These are phyloP conservation scores for Amborella trichopoda DNA, from an alignment of 164 flowering plant species.

Conservation along the genomic window DNA sequence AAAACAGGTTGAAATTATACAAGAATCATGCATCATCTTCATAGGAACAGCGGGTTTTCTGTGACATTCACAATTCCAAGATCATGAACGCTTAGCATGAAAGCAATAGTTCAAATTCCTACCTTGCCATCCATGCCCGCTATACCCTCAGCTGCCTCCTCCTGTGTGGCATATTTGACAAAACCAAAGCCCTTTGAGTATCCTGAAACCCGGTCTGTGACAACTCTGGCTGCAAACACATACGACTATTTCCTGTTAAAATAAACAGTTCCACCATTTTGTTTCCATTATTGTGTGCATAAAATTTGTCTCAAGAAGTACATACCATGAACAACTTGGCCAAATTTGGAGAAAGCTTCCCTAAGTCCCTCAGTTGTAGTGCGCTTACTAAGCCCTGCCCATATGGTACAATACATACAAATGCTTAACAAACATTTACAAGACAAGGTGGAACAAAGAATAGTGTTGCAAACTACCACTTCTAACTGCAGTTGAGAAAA, in stretches of 20 bases:
- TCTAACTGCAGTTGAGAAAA: not conserved
- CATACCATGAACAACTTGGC: conserved; percentile 57
- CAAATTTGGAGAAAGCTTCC: conserved; percentile 47
- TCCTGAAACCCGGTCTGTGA: conserved; percentile 62
- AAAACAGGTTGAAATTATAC: no score
- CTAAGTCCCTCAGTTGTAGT: conserved; percentile 46
- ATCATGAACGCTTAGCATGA: no score
- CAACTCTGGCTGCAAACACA: conserved; percentile 55
- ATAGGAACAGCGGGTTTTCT: no score
- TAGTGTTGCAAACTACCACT: not conserved
- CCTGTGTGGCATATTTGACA: conserved; percentile 56
- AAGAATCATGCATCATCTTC: no score
- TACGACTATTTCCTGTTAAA: not conserved
- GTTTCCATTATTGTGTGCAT: not conserved
- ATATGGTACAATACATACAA: not conserved
- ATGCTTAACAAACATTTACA: not conserved
- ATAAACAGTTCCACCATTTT: not conserved
- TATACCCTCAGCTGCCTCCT: conserved; percentile 67
- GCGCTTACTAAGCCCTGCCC: conserved; percentile 53
- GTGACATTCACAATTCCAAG: no score
- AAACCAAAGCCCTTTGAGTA: conserved; percentile 90
- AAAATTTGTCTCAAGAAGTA: not conserved
- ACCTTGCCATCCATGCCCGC: conserved; percentile 93
- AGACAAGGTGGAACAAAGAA: not conserved
- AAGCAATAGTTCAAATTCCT: conserved; percentile 4